Base-by-base conservation (phyloP, 2,329 filamentous ascomycete genomes). In the Fusarium drepaniforme region DNA sequence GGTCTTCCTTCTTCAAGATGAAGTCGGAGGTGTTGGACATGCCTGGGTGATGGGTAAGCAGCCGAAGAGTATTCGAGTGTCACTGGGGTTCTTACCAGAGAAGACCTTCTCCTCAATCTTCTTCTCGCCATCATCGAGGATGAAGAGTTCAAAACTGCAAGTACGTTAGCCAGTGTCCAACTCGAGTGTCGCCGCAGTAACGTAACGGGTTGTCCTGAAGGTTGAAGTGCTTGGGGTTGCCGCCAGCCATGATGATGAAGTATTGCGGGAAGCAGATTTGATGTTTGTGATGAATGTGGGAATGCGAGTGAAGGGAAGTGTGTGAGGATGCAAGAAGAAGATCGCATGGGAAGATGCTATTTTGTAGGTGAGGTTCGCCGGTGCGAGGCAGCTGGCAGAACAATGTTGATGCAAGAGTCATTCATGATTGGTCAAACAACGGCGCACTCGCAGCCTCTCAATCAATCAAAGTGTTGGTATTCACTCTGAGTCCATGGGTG, bases 1-100 rank as follows among this genome's bases (percentile, higher is more conserved):
- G 96, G 79, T 99, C 97, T 84, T 99, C 97, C 84, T 98, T 98
- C 85, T 95, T 94, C 85, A 99, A 92, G 69, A 94, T 92, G 86
- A 99, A 99, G 84, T 98, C 94, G 12, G 95, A 94, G n/a, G 94
- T 95, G 82, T 98, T 97, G 25, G 96, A 94, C 82, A 97, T 95
- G 81, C 95, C 95, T 81, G 15, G 33, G 28, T 56, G 9, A 35
- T n/a, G 15, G 15, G 44, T 72, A 40, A 75, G 72, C 56, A 40
- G 58, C 21, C 6, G n/a, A 28, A 8, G 28, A 16, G 38, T 9
- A 15, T 8, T 21, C 15, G 15, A 40, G 21, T 49, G 25, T 59
- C 12, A 18, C 11, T 12, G 23, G 12, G 8, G 4, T n/a, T 85
- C 93, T 84, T 88, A 97, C 96, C 94, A 67, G 96, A 97, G 82